Evolutionary conservation across 352 stramenopile species (phyloP), one percentile per base, ranked within the genome.

Genomic region (Phytophthora pinifolia): DNA sequence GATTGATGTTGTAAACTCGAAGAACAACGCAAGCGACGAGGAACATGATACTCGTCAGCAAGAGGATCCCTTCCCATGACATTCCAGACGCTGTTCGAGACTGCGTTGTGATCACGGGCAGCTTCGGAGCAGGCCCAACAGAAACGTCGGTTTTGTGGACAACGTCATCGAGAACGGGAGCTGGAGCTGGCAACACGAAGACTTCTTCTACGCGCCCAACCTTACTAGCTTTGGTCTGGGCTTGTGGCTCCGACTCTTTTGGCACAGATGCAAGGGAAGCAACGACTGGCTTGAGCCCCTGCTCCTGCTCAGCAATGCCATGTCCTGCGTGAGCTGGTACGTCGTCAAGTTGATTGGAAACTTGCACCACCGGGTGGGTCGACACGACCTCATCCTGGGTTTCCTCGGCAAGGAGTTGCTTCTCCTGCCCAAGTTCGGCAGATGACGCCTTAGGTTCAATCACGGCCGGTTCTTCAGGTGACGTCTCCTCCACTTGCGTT

Each of bases 1-100:
- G 73, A 38, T 75, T 75, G 7, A 76, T 55, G 6, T 69, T 86
- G 35, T 68, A 78, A 17, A 80, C 63, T 2, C 75, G 76, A 33
- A 76, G 27, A 3, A 74, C 62, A 9, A 87, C 62, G n/a, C 69
- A 65, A 2, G 59, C 75, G n/a, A 52, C 75, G 36, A 89, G 54
- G 29, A 84, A 44, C 32, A 65, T 62, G 38, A 86, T 62, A 2
- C 54, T 57, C 0, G 72, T 9, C 8, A 84, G 48, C 34, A 88
- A 46, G 37, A 83, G 20, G 14, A 78, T 50, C 37, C 65, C 18
- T 27, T 82, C 65, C 65, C 54, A 75, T 10, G 73, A 80, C 48
- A 86, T 57, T 29, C 79, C 46, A 35, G 50, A 44, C 15, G 31
- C 15, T 9, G 32, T 57, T 13, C 27, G 34, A 37, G 29, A 35